Evolutionary conservation across 768 basidiomycete genomes (phyloP).

Genomic region (Harrya chromipes): DNA sequence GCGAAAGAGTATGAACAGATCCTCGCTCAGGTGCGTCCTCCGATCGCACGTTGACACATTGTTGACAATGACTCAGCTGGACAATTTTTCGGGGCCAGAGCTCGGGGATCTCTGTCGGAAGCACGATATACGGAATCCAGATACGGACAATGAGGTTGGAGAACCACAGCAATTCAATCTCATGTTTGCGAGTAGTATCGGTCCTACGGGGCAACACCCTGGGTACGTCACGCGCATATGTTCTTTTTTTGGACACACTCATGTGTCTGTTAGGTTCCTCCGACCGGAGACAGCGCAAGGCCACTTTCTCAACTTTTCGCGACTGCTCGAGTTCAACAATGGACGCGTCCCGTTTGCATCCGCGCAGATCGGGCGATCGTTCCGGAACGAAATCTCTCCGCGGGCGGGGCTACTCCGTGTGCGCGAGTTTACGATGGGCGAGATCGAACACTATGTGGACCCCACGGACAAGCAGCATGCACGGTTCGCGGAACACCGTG

Average conservation of each 20-base stretch:
- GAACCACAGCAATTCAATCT: slow-evolving; percentile 97
- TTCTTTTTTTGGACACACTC: background rate
- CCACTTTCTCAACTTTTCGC: slow-evolving; percentile 97
- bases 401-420: slow-evolving; percentile 95
- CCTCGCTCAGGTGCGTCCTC: slow-evolving; percentile 75
- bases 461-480: slow-evolving; percentile 86
- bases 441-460: slow-evolving; percentile 99
- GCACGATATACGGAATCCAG: slow-evolving; percentile 82
- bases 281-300: slow-evolving; percentile 98
- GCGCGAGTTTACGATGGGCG: slow-evolving; percentile 99
- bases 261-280: slow-evolving; percentile 58
- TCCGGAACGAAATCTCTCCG: slow-evolving; percentile 98
- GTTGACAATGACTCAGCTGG: slow-evolving; percentile 32
- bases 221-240: slow-evolving; percentile 46
- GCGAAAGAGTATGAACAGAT: slow-evolving; percentile 77
- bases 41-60: too few species aligned
- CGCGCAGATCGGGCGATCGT: slow-evolving; percentile 92
- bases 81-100: slow-evolving; percentile 89
- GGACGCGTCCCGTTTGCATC: slow-evolving; percentile 95
- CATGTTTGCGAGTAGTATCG: slow-evolving; percentile 98
- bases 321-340: slow-evolving; percentile 97
- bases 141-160: slow-evolving; percentile 87
- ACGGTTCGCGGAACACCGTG: slow-evolving; percentile 77
- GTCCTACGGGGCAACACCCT: slow-evolving; percentile 94
- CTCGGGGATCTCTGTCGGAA: slow-evolving; percentile 84